Base-by-base conservation (phyloP, 441 rosid genomes). In the Populus hybrid region DNA sequence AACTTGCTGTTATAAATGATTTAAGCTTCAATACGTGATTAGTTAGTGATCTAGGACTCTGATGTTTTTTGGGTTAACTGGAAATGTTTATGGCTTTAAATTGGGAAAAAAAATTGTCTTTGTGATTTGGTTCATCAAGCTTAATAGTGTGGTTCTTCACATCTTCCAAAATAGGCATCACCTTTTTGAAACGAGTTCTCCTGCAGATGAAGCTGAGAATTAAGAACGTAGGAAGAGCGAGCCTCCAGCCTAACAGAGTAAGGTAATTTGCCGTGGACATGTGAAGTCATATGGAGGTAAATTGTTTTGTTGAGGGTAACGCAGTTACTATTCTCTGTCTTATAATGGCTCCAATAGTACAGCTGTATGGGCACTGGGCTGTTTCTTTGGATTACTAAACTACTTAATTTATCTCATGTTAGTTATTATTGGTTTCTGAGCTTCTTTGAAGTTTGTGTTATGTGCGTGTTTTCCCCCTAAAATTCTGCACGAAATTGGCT, bases 201-300 rank as follows among this genome's bases (percentile, higher is more conserved):
- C 88, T 18, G 88, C 81, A 9, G 89, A 87, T 81, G 85, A 90
- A 81, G 89, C 83, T 1, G 97, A 92, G 74, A 81, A 81, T 91
- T 7, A 88, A 88, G 77, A 86, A 85, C n/a, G 79, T 80, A 94
- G 77, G 94, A 94, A 84, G 97, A 90, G 77, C 88, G 75, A 81
- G 91, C 94, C 38, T 85, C 83, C 28, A 81, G 77, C 85, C 87
- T 96, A 19, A n/a, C n/a, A n/a, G n/a, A 90, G 89, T 81, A 91
- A 90, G 98, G 99, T 91, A 80, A 4, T 70, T 63, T 35, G 36
- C 71, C 7, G 63, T 75, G 57, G 66, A 75, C 46, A n/a, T 72
- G 32, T 70, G 46, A n/a, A 40, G 66, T 71, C 42, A 5, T 28
- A 2, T 36, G n/a, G 19, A n/a, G 18, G 70, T 7, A 21, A 21